Percentiles rank a stretch among this genome's conserved stretches.
Evolutionary conservation across 2,329 filamentous ascomycete species (phyloP).

Genomic region (Pestalotiopsis sp.): DNA sequence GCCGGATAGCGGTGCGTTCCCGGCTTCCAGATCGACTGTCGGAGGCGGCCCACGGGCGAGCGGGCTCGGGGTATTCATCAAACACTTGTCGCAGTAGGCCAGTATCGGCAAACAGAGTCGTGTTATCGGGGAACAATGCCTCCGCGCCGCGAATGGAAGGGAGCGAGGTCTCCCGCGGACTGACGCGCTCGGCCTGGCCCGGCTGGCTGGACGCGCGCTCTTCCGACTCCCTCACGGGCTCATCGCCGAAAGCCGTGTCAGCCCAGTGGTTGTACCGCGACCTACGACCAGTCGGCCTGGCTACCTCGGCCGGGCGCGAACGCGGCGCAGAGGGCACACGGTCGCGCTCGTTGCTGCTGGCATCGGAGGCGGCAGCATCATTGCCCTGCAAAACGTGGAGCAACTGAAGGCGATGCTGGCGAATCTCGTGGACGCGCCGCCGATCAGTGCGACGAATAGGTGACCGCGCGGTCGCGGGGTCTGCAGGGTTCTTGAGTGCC

Average conservation of each 20-base stretch:
- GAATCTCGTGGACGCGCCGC: slow-evolving; percentile 32
- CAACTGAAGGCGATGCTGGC: slow-evolving; percentile 33
- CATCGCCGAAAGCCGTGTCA: neutral
- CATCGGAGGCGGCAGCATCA: slow-evolving; percentile 4
- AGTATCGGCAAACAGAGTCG: neutral
- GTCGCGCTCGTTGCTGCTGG: neutral
- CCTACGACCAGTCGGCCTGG: neutral
- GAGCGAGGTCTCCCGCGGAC: neutral
- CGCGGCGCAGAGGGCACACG: neutral
- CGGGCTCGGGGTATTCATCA: neutral
- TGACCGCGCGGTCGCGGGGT: slow-evolving; percentile 35
- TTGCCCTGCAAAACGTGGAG: slow-evolving; percentile 24
- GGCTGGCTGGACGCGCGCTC: neutral
- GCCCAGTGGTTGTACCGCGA: neutral
- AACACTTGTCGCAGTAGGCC: neutral
- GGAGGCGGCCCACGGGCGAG: neutral
- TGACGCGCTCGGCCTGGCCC: neutral
- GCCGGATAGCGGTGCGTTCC: neutral
- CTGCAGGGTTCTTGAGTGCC: slow-evolving; percentile 29
- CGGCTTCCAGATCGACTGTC: slow-evolving; percentile 1
- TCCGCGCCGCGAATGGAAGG: neutral
- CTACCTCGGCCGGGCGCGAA: neutral
- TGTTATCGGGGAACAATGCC: neutral
- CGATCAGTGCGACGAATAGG: slow-evolving; percentile 39
- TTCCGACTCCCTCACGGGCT: neutral